These are phyloP conservation scores for Xanthoparmelia taractica DNA, from an alignment of 495 filamentous ascomycete genomes.

Conservation along the genomic window DNA sequence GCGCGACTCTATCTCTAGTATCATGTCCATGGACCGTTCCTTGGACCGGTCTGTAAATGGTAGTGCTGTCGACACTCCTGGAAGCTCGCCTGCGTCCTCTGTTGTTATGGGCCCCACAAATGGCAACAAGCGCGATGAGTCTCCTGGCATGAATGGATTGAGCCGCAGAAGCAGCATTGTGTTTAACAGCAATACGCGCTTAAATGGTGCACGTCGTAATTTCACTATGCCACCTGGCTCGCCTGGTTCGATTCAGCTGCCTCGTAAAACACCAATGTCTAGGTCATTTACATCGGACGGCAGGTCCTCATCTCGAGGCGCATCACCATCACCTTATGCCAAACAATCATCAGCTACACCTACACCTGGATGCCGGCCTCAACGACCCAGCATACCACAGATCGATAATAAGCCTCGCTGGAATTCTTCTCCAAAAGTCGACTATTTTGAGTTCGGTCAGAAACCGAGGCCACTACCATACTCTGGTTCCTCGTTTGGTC, in stretches of 20 bases:
- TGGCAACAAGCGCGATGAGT: conserved; percentile 32
- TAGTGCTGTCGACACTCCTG: conserved; percentile 63
- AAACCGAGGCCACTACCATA: conserved; percentile 58
- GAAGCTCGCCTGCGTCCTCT: conserved; percentile 83
- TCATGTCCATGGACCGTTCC: conserved; percentile 79
- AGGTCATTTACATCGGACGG: conserved; percentile 25
- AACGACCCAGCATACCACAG: conserved; percentile 39
- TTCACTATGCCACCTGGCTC: conserved; percentile 33
- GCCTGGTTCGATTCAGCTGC: conserved; percentile 38
- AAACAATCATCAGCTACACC: conserved; percentile 49
- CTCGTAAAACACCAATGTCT: conserved; percentile 28
- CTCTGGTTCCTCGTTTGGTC: conserved; percentile 56
- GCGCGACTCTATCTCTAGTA: conserved; percentile 87
- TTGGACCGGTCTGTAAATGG: conserved; percentile 73
- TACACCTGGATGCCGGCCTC: conserved; percentile 42
- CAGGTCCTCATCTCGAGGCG: conserved; percentile 29
- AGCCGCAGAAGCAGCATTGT: conserved; percentile 47
- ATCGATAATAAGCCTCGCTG: conserved; percentile 64
- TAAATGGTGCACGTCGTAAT: conserved; percentile 33
- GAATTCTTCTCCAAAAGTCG: conserved; percentile 67
- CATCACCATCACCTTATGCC: conserved; percentile 40
- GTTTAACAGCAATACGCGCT: conserved; percentile 40
- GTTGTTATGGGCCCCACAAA: conserved; percentile 55
- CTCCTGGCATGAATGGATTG: conserved; percentile 36
- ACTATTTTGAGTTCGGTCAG: conserved; percentile 58